Evolutionary conservation across 2,329 filamentous ascomycete species (phyloP).

Genomic region (Aureobasidium musti): DNA sequence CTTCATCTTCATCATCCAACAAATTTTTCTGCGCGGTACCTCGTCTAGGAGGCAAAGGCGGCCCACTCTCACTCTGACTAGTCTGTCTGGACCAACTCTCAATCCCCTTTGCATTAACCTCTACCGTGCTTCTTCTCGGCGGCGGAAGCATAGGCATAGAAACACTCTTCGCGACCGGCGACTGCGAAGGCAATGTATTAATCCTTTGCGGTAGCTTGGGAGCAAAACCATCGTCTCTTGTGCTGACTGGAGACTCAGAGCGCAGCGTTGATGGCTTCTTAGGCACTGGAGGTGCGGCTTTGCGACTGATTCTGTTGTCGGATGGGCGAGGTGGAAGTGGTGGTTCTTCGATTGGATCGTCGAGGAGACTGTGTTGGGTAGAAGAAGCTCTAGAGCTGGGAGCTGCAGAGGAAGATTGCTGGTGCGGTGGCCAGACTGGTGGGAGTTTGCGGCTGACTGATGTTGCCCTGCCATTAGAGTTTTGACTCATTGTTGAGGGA

Average conservation of each 20-base stretch:
- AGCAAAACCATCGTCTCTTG: slow-evolving; percentile 27
- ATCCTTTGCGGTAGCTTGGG: slow-evolving; percentile 32
- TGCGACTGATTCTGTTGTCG: slow-evolving; percentile 26
- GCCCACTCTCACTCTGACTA: slow-evolving; percentile 29
- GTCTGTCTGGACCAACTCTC: slow-evolving; percentile 1
- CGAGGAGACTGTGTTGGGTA: neutral
- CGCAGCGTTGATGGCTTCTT: slow-evolving; percentile 41
- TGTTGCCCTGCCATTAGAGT: slow-evolving; percentile 20
- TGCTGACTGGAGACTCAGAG: slow-evolving; percentile 35
- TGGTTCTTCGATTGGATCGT: neutral
- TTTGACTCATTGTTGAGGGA: slow-evolving; percentile 22
- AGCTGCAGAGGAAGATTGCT: neutral
- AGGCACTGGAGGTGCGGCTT: slow-evolving; percentile 39
- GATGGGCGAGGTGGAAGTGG: slow-evolving; percentile 10
- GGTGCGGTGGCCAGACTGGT: slow-evolving; percentile 27
- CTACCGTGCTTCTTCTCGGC: slow-evolving; percentile 15
- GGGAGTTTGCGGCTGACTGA: slow-evolving; percentile 17
- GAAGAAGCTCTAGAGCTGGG: neutral
- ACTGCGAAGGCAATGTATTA: slow-evolving; percentile 30
- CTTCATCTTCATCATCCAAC: slow-evolving; percentile 38
- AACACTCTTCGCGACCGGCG: neutral
- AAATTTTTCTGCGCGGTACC: slow-evolving; percentile 33
- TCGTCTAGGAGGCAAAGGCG: slow-evolving; percentile 36
- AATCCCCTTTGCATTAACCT: neutral
- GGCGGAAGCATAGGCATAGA: slow-evolving; percentile 27